Base-by-base conservation (phyloP, 2,329 filamentous ascomycete species). In the Celoporthe dispersa region DNA sequence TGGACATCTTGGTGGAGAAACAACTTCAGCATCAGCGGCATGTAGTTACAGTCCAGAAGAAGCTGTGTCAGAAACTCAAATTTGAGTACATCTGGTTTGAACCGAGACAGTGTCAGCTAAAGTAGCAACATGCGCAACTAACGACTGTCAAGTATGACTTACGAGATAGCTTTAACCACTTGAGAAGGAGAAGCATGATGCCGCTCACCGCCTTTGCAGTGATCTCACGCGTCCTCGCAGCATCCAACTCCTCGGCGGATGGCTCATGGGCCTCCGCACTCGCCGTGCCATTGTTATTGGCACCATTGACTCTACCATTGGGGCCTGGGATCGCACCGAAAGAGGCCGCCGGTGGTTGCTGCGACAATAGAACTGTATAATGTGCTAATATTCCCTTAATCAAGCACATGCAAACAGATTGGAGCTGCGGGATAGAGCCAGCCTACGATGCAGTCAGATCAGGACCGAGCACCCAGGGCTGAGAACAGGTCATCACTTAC, bases 151-250 rank as follows among this genome's bases (percentile, higher is more conserved):
- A 9, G 8, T 28, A 41, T 6, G 2, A 84, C 93, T 84, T 84
- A 97, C 94, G 96, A 70, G 94, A 98, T 67, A 97, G 84, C 79
- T 97, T 97, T 76, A 98, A 91, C 96, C 96, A 99, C 80, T 98
- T 99, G 71, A 98, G 79, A 60, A 98, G 81, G n/a, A 97, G 84
- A 37, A 99, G 83, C 37, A 99, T 82, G 68, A 94, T 92, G 0
- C 92, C 94, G n/a, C 94, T 96, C 31, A 97, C 91, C 0, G 95
- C 95, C 80, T 98, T 98, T 35, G 91, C 90, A 16, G 92, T 92
- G 66, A 99, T 94, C 79, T 99, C 96, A 68, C 95, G 89, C 22
- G 89, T 90, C 64, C 97, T 88, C 68, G 92, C 87, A 55, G 91
- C 90, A 79, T 98, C 94, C 22, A 97, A 81, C 75, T 98, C 94